Evolutionary conservation across 2,329 filamentous ascomycete species (phyloP), one percentile per base, ranked within the genome.

Genomic region (Parastagonospora avenae): DNA sequence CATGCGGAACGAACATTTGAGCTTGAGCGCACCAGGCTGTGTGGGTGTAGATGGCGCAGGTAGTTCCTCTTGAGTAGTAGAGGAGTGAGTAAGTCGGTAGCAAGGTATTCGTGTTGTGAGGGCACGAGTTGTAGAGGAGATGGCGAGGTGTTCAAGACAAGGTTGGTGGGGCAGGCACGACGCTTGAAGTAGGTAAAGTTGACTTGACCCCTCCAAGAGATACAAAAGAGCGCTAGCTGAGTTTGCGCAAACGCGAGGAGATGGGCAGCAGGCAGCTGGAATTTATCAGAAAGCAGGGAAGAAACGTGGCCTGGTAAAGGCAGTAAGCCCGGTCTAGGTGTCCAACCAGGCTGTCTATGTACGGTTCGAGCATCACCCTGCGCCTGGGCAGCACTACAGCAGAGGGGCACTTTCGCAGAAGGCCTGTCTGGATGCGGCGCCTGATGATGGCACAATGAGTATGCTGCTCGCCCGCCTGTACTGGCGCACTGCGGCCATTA

Each of bases 1-100:
- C 55, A 64, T 70, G 70, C 66, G 61, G 64, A 69, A 73, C 70
- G 69, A 72, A 73, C 70, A 72, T 73, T 72, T 72, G 63, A 63
- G 66, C 62, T 69, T 66, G 53, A 55, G 53, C 52, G 55, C 57
- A 67, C 62, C 60, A 60, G 54, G 62, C 58, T 60, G 57, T 59
- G 54, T 60, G 11, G 51, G 60, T 57, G 52, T 53, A 36, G 56
- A 60, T 57, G 57, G 66, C 63, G 65, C 60, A 62, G 54, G 56
- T 49, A 54, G 59, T 46, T 46, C 56, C 54, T 62, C 43, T 51
- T 46, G 31, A 52, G 41, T 38, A 48, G 54, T 54, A 47, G 57
- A 58, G 19, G 52, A 48, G 51, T 44, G 48, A 55, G 36, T 46
- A 40, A 38, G 45, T 47, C 35, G 46, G 57, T 57, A 63, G 59